Evolutionary conservation across 169 alveolate species (phyloP), one percentile per base, ranked within the genome.

Genomic region (Cryptosporidium canis): DNA sequence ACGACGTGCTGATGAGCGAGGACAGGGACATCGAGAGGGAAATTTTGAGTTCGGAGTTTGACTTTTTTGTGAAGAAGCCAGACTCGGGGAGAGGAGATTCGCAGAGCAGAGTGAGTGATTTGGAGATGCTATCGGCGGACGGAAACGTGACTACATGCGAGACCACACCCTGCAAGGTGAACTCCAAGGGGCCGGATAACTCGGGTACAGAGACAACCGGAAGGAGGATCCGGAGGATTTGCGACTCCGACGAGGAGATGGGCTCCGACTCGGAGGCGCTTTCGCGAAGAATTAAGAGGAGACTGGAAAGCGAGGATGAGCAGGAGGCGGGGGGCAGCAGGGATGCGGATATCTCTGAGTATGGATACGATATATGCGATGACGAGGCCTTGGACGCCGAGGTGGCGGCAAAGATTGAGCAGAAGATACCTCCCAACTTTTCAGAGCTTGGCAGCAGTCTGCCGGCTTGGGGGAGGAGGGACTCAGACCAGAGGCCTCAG

Each of bases 191-290:
- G 39, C 31, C 47, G 41, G 11, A 18, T 9, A 66, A 84, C 0
- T 29, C 51, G 21, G 55, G 31, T 16, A n/a, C 6, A 12, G 90
- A 61, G 58, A 39, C 68, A 51, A 65, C 48, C 16, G 91, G 91
- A 51, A 84, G 85, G 66, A 84, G 91, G 39, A 66, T 70, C n/a
- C 68, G 91, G 16, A 84, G 67, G 12, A 67, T 84, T n/a, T 58
- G 87, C 7, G 83, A 67, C 47, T 35, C 51, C 0, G 91, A 84
- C 43, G 91, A 84, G 21, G 83, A 67, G 27, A 18, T 61, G 5
- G 85, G 43, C 16, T 39, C 48, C 6, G 91, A 84, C 27, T 47
- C 68, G 16, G 84, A 55, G 3, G 29, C 61, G 18, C 45, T 37
- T 21, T 55, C 43, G 29, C 33, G 44, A 8, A 77, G 64, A n/a